Evolutionary conservation across 2,329 filamentous ascomycete species (phyloP).

Genomic region (Colletotrichum sp.): DNA sequence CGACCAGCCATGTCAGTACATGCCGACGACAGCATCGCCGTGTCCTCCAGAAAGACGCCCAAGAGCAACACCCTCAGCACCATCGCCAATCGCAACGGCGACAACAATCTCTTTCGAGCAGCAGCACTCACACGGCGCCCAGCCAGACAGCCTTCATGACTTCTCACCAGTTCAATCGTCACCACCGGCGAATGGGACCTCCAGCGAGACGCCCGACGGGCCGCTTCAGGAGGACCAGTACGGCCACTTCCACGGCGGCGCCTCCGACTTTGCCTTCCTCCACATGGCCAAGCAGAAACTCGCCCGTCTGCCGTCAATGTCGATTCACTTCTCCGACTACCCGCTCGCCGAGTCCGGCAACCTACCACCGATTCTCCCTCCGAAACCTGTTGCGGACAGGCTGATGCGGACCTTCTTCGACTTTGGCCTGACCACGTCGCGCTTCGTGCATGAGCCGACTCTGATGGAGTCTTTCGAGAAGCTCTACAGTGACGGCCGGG

Average conservation of each 20-base stretch:
- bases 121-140: not conserved
- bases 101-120: not conserved
- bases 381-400: not conserved
- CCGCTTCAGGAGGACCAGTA: not conserved
- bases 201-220: not conserved
- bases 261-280: not conserved
- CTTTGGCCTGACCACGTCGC: not conserved
- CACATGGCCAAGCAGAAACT: not conserved
- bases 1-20: not conserved
- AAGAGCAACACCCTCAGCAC: not conserved
- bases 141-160: not conserved
- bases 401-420: not conserved
- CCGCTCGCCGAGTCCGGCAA: not conserved
- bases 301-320: not conserved
- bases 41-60: not conserved
- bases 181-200: not conserved
- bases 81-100: not conserved
- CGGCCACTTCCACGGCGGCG: not conserved
- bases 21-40: not conserved
- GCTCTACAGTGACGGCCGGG: not conserved
- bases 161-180: not conserved
- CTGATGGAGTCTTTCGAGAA: not conserved
- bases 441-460: not conserved
- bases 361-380: not conserved
- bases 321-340: not conserved